These are phyloP conservation scores for Albizia julibrissin DNA, from an alignment of 306 rosid genomes.

Conservation along the genomic window DNA sequence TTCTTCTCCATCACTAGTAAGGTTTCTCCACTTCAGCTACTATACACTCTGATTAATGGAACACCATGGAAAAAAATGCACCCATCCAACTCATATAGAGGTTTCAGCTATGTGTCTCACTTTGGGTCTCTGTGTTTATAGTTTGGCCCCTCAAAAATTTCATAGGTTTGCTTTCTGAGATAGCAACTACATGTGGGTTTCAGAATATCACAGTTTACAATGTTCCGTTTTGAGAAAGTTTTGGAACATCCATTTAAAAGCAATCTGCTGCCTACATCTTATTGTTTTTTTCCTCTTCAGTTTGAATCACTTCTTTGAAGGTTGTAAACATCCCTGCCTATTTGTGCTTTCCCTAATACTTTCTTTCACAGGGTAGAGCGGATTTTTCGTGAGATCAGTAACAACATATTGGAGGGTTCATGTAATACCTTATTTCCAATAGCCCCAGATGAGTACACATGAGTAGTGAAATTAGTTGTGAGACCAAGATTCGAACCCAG, in stretches of 20 bases:
- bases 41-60: too few relatives aligned
- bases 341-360: constrained; percentile 9
- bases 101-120: too few relatives aligned
- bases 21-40: too few relatives aligned
- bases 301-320: constrained; percentile 18
- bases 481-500: too few relatives aligned
- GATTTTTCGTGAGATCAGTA: constrained; percentile 81
- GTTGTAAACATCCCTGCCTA: not conserved
- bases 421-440: too few relatives aligned
- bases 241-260: not conserved
- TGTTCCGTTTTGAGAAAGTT: not conserved
- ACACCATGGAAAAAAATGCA: too few relatives aligned
- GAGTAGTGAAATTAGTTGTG: too few relatives aligned
- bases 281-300: not conserved
- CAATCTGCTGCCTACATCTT: constrained; percentile 9
- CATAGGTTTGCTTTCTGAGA: constrained; percentile 6
- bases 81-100: too few relatives aligned
- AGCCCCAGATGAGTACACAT: too few relatives aligned
- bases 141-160: not conserved
- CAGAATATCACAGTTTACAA: not conserved
- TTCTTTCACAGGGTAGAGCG: constrained; percentile 75
- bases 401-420: constrained; percentile 65
- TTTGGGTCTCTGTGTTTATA: too few relatives aligned
- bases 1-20: too few relatives aligned
- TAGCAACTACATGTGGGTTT: constrained; percentile 3